Percentiles rank a stretch among this genome's conserved stretches.
Conservation (phyloP, 2,329 filamentous ascomycete genomes). For the Fusarium siculi region DNA sequence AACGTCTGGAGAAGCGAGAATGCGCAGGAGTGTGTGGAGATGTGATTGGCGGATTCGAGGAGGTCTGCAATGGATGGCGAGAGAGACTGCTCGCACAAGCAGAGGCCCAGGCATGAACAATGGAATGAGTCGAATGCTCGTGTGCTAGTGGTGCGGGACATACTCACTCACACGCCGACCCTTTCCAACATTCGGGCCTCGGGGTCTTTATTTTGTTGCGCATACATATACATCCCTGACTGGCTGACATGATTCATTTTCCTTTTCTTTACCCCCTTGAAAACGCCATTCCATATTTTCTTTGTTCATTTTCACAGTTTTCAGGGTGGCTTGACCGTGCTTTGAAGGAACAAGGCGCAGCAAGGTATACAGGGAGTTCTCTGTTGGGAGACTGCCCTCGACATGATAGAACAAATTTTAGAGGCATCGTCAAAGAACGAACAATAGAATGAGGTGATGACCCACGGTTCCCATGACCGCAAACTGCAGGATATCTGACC, state of each 20-base stretch:
- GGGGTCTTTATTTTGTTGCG: constrained; percentile 7
- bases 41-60: constrained; percentile 92
- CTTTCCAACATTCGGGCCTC: constrained; percentile 6
- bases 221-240: constrained; percentile 3
- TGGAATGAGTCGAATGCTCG: background rate
- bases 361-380: constrained; percentile 29
- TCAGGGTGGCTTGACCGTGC: constrained; percentile 23
- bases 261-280: background rate
- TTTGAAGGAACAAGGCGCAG: constrained; percentile 31
- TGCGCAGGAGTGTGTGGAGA: constrained; percentile 86
- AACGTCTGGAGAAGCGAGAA: constrained; percentile 78
- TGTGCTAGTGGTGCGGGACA: constrained; percentile 26
- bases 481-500: background rate
- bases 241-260: constrained; percentile 10
- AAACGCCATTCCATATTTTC: constrained; percentile 13
- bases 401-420: constrained; percentile 40
- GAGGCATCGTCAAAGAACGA: constrained; percentile 33
- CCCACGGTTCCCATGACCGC: background rate
- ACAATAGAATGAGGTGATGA: constrained; percentile 40
- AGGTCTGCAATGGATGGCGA: constrained; percentile 87
- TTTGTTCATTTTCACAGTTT: constrained; percentile 22
- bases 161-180: constrained; percentile 9
- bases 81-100: constrained; percentile 75
- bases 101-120: constrained; percentile 56
- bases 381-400: constrained; percentile 9